phyloP scores from a whole-genome alignment of 2,329 filamentous ascomycete genomes.

The Scedosporium boydii region DNA sequence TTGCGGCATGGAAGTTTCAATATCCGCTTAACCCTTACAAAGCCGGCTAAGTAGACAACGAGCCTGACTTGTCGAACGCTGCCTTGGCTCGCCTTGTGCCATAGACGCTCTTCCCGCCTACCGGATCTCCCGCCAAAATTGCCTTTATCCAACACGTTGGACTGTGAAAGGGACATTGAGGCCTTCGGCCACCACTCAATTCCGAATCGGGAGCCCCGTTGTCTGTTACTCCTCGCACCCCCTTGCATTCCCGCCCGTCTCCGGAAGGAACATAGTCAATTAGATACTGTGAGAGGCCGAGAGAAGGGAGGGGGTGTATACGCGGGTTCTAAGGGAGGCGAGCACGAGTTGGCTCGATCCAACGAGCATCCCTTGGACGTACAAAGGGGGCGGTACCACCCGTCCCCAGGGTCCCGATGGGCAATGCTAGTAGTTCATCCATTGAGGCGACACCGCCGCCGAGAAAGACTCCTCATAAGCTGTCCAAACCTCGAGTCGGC shows the following conservation, averaged over 20 bases:
- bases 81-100: constrained; percentile 2
- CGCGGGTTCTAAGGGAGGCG: background rate
- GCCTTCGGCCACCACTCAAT: constrained; percentile 1
- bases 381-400: constrained; percentile 5
- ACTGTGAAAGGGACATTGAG: background rate
- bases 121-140: constrained; percentile 1
- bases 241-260: constrained; percentile 1
- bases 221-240: background rate
- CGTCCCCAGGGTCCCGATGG: constrained; percentile 28
- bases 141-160: constrained; percentile 1
- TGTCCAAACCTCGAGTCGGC: constrained; percentile 39
- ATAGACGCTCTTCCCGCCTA: constrained; percentile 1
- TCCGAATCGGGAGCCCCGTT: constrained; percentile 3
- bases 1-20: constrained; percentile 30
- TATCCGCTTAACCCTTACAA: constrained; percentile 22
- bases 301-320: background rate
- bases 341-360: background rate
- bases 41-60: constrained; percentile 6
- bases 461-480: constrained; percentile 32
- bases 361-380: background rate
- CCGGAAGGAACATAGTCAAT: background rate
- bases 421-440: constrained; percentile 37
- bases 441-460: constrained; percentile 23
- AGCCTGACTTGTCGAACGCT: background rate
- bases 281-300: background rate